Base-by-base conservation (phyloP, 495 filamentous ascomycete genomes). In the Hyaloscypha variabilis region DNA sequence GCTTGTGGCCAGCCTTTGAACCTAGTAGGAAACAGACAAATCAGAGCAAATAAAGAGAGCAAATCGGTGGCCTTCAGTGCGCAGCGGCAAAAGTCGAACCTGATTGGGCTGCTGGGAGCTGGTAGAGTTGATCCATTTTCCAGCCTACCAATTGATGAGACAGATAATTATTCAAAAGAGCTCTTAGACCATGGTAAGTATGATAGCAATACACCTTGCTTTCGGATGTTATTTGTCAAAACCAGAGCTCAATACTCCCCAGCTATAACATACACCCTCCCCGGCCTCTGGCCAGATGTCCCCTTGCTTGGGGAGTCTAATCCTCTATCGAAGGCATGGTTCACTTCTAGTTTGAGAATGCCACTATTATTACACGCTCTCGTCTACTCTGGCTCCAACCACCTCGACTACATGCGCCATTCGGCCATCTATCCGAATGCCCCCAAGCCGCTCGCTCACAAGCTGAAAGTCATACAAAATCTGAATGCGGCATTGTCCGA, bases 281-380 rank as follows among this genome's bases (percentile, higher is more conserved):
- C 60, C n/a, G 60, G 60, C 14, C 10, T 62, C 28, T 8, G 17
- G 28, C 46, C 49, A 25, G 60, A 62, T 34, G 46, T n/a, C 0
- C 11, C 23, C n/a, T 14, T 19, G 19, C 28, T 2, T 23, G 21
- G 28, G 0, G 26, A 29, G n/a, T 4, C 28, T 11, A 52, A 51
- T 8, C 49, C 46, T 13, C 26, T 30, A 13, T 62, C 60, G 3
- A 62, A 29, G 31, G 42, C 46, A 1, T 62, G 60, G 60, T 17
- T 62, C 17, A 34, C 24, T 8, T 52, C 46, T 6, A 36, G 26
- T 13, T 26, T 62, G 19, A 5, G 21, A 21, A 30, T 46, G n/a
- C 60, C 60, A 23, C 21, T 53, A 6, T 14, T 62, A 51, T 62
- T 62, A 14, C 42, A 62, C 42, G 60, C 60, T 19, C 8, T 62